Evolutionary conservation across 164 flowering plant genomes (phyloP), one percentile per base, ranked within the genome.

Genomic region (Echeveria elegans): DNA sequence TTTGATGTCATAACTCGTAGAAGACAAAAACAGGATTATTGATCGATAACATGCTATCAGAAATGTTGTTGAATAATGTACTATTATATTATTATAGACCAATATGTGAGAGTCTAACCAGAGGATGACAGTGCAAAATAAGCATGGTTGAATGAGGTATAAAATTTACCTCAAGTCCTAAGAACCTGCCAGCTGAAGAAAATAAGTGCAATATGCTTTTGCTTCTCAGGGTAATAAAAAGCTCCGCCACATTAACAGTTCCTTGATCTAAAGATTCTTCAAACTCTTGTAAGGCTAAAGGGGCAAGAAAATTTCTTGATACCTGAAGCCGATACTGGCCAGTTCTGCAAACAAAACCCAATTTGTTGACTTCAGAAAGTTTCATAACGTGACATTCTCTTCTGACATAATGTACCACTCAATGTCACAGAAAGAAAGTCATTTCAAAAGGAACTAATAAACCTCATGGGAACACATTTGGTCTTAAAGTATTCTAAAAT

Each of bases 191-290:
- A 74, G 88, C 79, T 60, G 96, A 83, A 69, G 93, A 89, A 78
- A 88, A 87, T 61, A 94, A 79, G 67, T 83, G 93, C 81, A 91
- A 73, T 60, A 94, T 80, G 72, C 94, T 86, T 79, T 81, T 88
- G 78, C 77, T 87, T 80, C 96, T 84, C 84, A 94, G 83, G 77
- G 77, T 84, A 59, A 73, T 74, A 69, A 91, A 89, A 21, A 86
- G 92, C 53, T 91, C 95, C 41, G 80, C 83, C 36, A 96, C 88
- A 71, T 74, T 74, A 75, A 78, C 83, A 67, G 78, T 82, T 34
- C 97, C 93, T 73, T 85, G 96, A 75, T 91, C 91, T 70, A 94
- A 72, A 66, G 88, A 87, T 65, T 91, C 99, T 75, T 91, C 96
- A 79, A 79, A 87, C 37, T 94, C 99, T 68, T 69, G 60, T 73